Evolutionary conservation across 2,329 filamentous ascomycete species (phyloP).

Genomic region (Drechslera avenae): DNA sequence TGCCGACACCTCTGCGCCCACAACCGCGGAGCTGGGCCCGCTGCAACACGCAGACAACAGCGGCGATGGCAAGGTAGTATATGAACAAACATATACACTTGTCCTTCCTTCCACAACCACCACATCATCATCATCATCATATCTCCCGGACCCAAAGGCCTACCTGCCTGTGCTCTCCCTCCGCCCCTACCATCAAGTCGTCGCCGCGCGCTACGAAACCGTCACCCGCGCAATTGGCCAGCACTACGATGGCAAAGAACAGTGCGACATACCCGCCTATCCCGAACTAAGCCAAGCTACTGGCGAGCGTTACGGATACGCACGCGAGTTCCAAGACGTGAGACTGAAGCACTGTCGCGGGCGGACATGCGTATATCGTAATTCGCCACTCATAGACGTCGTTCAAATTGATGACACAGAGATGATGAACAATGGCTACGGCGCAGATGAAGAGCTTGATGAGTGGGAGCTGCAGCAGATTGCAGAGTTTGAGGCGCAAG

Average conservation of each 20-base stretch:
- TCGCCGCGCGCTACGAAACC: not conserved
- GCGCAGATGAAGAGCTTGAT: not conserved
- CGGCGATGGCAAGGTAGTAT: not conserved
- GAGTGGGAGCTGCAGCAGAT: not conserved
- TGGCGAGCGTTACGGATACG: slow-evolving; percentile 7
- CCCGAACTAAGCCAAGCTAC: slow-evolving; percentile 10
- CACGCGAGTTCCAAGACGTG: slow-evolving; percentile 3
- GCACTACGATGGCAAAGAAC: slow-evolving; percentile 7
- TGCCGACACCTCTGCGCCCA: slow-evolving; percentile 19
- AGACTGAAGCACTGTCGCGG: not conserved
- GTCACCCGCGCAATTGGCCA: not conserved
- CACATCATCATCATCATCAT: too few relatives aligned
- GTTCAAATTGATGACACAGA: slow-evolving; percentile 5
- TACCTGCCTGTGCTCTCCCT: too few relatives aligned
- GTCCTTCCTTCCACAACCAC: too few relatives aligned
- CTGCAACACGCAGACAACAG: too few relatives aligned
- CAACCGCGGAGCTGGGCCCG: slow-evolving; percentile 8
- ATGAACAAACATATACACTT: not conserved
- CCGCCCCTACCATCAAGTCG: not conserved
- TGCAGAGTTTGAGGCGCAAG: not conserved
- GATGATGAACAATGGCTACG: not conserved
- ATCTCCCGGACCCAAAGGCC: too few relatives aligned
- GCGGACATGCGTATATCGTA: not conserved
- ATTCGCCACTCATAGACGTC: not conserved
- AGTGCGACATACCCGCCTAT: slow-evolving; percentile 17